Base-by-base conservation (phyloP, 208 protist species). In the Trypanosoma congolense region DNA sequence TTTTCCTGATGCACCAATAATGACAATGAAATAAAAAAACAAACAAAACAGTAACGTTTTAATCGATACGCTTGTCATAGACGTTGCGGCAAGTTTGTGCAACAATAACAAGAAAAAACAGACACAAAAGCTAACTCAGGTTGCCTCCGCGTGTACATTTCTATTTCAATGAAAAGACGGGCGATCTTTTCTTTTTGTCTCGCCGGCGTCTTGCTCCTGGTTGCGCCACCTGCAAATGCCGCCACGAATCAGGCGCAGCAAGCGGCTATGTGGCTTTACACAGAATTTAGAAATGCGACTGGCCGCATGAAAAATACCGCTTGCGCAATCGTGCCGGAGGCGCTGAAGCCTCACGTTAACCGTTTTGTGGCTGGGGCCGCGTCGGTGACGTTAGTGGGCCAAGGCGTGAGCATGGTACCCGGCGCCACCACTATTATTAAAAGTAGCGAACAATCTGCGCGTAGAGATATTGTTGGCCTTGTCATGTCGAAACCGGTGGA, bases 281-380 rank as follows among this genome's bases (percentile, higher is more conserved):
- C 19, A 6, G 48, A 19, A 33, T 18, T 42, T 54, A 31, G 16
- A 31, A 30, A 24, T 14, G 26, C 21, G 26, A 22, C 10, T 30
- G 26, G 30, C 5, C 14, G 24, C 16, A 51, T 14, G 5, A 51
- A 22, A 12, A 12, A 6, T 12, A 38, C 33, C 12, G 33, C 12
- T 12, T 16, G 9, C 33, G 33, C 33, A 19, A 18, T 36, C 33
- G 42, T 66, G 22, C 62, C 66, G 2, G 22, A 10, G 1, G 33
- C 31, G 4, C 52, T 49, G 14, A 46, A 40, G 29, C 57, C 46
- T 22, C 53, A 49, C 28, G n/a, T 61, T 6, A 5, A 40, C 6
- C 56, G 64, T 18, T 65, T 82, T 55, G 31, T 83, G 24, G 44
- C 58, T 10, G 77, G 81, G 2, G 74, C 72, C 2, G 52, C 61